A percentile compares a stretch with the other conserved stretches of the same genome.
phyloP scores from a whole-genome alignment of 441 rosid species.

The Populus hybrid region DNA sequence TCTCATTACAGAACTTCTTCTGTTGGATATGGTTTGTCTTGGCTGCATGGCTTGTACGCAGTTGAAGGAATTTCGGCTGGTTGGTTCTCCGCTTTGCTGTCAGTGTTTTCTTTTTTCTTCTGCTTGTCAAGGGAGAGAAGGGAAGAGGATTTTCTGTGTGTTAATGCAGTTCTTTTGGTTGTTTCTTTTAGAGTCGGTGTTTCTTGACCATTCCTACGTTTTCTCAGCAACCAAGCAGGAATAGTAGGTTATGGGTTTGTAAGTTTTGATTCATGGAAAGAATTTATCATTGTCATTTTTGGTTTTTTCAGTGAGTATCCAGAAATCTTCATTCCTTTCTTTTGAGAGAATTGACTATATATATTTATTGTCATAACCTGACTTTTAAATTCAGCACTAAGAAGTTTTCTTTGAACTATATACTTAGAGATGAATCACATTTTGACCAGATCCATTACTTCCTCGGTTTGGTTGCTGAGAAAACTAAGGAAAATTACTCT shows the following conservation, averaged over 20 bases:
- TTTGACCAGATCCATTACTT: background rate
- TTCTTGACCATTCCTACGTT: background rate
- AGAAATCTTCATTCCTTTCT: no score
- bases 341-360: background rate
- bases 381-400: background rate
- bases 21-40: no score
- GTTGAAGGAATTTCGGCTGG: background rate
- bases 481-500: background rate
- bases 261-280: background rate
- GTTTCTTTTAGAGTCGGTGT: background rate
- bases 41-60: background rate
- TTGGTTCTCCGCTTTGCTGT: background rate
- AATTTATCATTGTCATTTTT: background rate
- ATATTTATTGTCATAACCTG: background rate
- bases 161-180: no score
- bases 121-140: background rate
- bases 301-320: background rate
- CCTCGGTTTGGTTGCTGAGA: slow-evolving; percentile 22
- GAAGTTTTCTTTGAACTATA: background rate
- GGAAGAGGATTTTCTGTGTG: no score
- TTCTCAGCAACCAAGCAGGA: background rate
- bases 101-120: background rate
- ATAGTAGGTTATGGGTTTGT: background rate
- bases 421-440: background rate
- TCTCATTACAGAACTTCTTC: no score